These are phyloP conservation scores for Orbilia javanica DNA, from an alignment of 2,329 filamentous ascomycete species.

Conservation along the genomic window DNA sequence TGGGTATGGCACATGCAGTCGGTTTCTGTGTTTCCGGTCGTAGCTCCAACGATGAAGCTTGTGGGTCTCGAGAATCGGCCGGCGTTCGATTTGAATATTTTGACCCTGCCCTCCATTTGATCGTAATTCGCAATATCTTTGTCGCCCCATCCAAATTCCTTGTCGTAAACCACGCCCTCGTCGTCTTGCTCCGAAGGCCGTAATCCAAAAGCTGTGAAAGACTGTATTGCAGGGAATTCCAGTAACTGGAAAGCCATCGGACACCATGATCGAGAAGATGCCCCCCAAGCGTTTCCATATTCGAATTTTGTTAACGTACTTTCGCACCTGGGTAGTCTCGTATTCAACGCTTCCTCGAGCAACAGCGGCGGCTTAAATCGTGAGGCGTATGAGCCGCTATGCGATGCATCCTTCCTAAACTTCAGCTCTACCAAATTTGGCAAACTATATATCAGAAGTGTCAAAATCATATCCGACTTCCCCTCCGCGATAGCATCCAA, in stretches of 20 bases:
- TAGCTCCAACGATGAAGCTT: constrained; percentile 11
- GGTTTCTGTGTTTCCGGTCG: neutral
- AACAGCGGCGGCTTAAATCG: constrained; percentile 23
- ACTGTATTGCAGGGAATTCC: constrained; percentile 24
- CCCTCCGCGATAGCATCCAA: constrained; percentile 31
- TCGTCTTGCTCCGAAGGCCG: constrained; percentile 14
- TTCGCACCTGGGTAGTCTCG: constrained; percentile 18
- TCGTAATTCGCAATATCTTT: constrained; percentile 18
- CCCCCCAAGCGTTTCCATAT: constrained; percentile 17
- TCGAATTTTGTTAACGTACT: constrained; percentile 24
- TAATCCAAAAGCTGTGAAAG: constrained; percentile 17
- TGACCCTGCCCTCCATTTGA: constrained; percentile 9
- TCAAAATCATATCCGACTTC: constrained; percentile 39
- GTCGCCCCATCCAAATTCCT: constrained; percentile 15
- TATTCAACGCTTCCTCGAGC: constrained; percentile 29
- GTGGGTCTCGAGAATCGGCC: constrained; percentile 19
- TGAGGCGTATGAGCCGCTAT: constrained; percentile 17
- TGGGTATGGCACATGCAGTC: constrained; percentile 3
- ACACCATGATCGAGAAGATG: constrained; percentile 24
- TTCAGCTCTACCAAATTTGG: constrained; percentile 36
- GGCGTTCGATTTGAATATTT: constrained; percentile 20
- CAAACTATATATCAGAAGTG: constrained; percentile 31
- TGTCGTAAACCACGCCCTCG: neutral
- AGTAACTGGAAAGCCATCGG: constrained; percentile 17
- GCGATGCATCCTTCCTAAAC: constrained; percentile 11